These are phyloP conservation scores for Aspergillus carbonarius DNA, from an alignment of 2,329 filamentous ascomycete species.

Conservation along the genomic window DNA sequence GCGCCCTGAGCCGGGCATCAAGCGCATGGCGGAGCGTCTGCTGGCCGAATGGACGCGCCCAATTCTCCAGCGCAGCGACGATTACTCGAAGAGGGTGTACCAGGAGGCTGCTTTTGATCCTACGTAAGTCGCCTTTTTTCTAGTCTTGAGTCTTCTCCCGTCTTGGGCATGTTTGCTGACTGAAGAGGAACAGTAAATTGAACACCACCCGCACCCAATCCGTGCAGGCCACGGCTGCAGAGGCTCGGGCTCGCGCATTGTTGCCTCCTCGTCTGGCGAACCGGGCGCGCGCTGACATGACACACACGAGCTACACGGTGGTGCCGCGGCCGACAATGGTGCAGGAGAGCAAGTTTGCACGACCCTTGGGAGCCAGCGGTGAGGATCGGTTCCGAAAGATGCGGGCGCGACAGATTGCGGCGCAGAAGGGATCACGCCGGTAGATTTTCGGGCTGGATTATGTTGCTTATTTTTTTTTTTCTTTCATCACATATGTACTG, in stretches of 20 bases:
- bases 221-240: slow-evolving; percentile 44
- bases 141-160: too few relatives aligned
- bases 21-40: slow-evolving; percentile 89
- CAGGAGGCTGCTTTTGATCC: slow-evolving; percentile 61
- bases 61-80: slow-evolving; percentile 88
- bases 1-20: slow-evolving; percentile 82
- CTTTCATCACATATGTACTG: neutral
- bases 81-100: slow-evolving; percentile 81
- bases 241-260: slow-evolving; percentile 53
- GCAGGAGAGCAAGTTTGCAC: slow-evolving; percentile 46
- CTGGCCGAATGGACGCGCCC: slow-evolving; percentile 93
- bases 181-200: slow-evolving; percentile 32
- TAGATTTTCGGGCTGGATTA: slow-evolving; percentile 12
- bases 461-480: slow-evolving; percentile 5
- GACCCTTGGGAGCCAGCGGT: slow-evolving; percentile 47
- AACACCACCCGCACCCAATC: slow-evolving; percentile 32
- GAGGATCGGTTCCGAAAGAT: slow-evolving; percentile 51
- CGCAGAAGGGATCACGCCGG: slow-evolving; percentile 41
- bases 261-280: slow-evolving; percentile 56
- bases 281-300: slow-evolving; percentile 59
- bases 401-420: slow-evolving; percentile 49
- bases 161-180: neutral
- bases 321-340: slow-evolving; percentile 59
- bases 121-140: slow-evolving; percentile 34
- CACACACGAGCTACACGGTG: slow-evolving; percentile 61